Percentiles rank a stretch among this genome's conserved stretches.
These are phyloP conservation scores for Crithidia mellificae DNA, from an alignment of 208 protist species.

Conservation along the genomic window DNA sequence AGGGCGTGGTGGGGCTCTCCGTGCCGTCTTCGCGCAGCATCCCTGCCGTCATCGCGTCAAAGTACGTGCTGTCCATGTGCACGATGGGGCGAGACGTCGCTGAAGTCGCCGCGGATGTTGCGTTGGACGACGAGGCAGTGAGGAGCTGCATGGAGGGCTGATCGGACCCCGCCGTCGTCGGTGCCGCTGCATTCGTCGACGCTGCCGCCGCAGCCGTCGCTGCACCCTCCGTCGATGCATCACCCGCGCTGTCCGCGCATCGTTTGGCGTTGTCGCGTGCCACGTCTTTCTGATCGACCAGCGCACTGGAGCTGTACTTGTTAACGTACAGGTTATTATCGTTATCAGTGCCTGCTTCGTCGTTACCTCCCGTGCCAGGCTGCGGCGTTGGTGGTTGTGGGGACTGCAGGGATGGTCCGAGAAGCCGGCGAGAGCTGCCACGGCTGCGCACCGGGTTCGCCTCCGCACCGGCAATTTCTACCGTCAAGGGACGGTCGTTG, in stretches of 20 bases:
- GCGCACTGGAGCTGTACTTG: not conserved
- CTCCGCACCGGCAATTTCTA: not conserved
- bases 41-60: conserved; percentile 18
- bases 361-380: not conserved
- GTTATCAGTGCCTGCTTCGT: too few species aligned
- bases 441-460: not conserved
- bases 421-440: not conserved
- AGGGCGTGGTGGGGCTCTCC: conserved; percentile 2
- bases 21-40: conserved; percentile 1
- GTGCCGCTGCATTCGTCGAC: not conserved
- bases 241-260: too few species aligned
- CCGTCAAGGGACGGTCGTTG: not conserved
- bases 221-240: too few species aligned
- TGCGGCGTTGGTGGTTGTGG: not conserved
- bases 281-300: too few species aligned
- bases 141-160: not conserved
- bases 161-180: too few species aligned
- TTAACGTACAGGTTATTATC: too few species aligned
- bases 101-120: conserved; percentile 1
- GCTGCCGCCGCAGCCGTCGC: not conserved
- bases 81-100: not conserved
- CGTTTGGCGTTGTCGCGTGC: too few species aligned
- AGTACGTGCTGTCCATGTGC: conserved; percentile 21
- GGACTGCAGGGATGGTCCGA: not conserved
- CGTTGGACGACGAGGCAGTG: conserved; percentile 1